Evolutionary conservation across 2,329 filamentous ascomycete species (phyloP), one percentile per base, ranked within the genome.

Genomic region (Venturia oleaginea): DNA sequence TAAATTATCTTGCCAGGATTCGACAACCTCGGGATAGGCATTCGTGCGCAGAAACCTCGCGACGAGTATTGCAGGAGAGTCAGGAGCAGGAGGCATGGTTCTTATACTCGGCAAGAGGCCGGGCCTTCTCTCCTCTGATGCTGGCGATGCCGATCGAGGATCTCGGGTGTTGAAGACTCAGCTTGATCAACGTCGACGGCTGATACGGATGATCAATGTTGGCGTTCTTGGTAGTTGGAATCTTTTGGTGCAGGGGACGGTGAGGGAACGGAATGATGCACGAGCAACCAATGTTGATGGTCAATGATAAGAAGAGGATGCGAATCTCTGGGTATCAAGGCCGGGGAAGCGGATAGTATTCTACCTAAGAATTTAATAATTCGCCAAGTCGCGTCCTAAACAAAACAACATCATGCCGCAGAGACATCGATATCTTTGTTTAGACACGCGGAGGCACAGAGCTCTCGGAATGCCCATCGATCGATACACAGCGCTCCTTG

Each of bases 11-110:
- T 32, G 24, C 48, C 40, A 42, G 65, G 34, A 43, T 3, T 22
- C 42, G 54, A 59, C 54, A 13, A 77, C 77, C 71, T 78, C 74
- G 54, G 69, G 70, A 65, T 76, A 79, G 42, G 74, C 75, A 66
- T 76, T 77, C 4, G 72, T 67, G 57, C 72, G 72, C 30, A 79
- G 70, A 61, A 74, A 79, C 4, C 73, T 74, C 30, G 77, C 77
- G 22, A 79, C 76, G 15, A 79, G 70, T 51, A 78, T 71, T 38
- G 73, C 71, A 13, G 76, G 75, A 13, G 76, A 77, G 61, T 72
- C 70, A 22, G 64, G 34, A 17, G 69, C 67, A n/a, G 70, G 68
- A 11, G 27, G 15, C 48, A 55, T 55, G 22, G 15, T 30, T 32
- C 48, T 55, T 55, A 55, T 55, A 55, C 27, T 34, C 27, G 2